Conservation (phyloP, 371 early-diverging fungal genomes). For the Apophysomyces ossiformis region DNA sequence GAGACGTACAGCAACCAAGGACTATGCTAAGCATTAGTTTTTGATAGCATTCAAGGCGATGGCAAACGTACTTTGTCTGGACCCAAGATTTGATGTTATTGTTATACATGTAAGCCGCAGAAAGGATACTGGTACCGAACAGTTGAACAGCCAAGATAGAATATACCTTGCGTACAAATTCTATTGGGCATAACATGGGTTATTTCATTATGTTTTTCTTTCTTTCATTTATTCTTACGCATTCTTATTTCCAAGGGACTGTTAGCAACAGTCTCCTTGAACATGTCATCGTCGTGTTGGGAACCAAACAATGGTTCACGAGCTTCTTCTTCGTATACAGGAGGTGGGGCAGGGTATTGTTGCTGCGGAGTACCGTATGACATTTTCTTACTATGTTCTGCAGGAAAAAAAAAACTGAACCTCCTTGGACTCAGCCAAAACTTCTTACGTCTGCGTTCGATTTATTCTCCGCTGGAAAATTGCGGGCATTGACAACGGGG, state of each 20-base stretch:
- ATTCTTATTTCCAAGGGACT: conserved; percentile 61
- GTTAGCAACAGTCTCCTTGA: conserved; percentile 60
- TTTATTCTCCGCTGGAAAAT: no score
- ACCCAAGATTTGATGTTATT: conserved; percentile 54
- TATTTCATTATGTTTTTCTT: not conserved
- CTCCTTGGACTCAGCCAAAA: no score
- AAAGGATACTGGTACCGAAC: conserved; percentile 59
- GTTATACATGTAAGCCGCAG: conserved; percentile 64
- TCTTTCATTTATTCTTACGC: conserved; percentile 35
- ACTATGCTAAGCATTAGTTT: conserved; percentile 22
- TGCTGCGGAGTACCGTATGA: conserved; percentile 26
- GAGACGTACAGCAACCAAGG: conserved; percentile 50
- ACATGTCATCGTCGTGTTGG: conserved; percentile 60
- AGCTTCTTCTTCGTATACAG: conserved; percentile 47
- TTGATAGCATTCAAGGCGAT: not conserved
- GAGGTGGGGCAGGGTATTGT: conserved; percentile 50
- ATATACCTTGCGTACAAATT: conserved; percentile 83
- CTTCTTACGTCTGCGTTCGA: no score
- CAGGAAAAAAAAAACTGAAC: no score
- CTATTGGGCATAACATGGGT: conserved; percentile 25
- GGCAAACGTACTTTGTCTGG: conserved; percentile 54
- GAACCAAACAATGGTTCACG: conserved; percentile 38
- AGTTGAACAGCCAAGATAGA: conserved; percentile 75
- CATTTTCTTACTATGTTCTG: not conserved
- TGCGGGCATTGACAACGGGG: no score